Conservation (phyloP, 1,284 basidiomycete genomes). For the Pterulicium gracile region DNA sequence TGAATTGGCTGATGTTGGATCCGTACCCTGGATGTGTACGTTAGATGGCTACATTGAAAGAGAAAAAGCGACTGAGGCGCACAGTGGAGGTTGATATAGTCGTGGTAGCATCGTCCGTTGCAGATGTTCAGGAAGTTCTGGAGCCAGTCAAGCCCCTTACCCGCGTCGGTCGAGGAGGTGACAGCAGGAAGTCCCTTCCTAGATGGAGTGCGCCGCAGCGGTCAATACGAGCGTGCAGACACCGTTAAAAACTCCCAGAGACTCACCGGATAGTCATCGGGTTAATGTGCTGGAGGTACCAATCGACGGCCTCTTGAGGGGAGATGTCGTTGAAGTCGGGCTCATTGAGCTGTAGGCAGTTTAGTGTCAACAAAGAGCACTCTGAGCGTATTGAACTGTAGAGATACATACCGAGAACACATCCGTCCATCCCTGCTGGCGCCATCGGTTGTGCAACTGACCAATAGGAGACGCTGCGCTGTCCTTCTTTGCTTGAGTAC, state of each 20-base stretch:
- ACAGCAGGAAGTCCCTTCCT: slow-evolving; percentile 25
- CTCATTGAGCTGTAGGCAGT: slow-evolving; percentile 26
- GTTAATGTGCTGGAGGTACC: slow-evolving; percentile 25
- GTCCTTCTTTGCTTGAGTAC: neutral
- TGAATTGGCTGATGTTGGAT: slow-evolving; percentile 8
- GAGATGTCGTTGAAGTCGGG: slow-evolving; percentile 19
- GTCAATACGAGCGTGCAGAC: no score
- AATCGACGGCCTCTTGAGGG: slow-evolving; percentile 20
- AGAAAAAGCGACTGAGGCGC: no score
- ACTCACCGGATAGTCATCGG: slow-evolving; percentile 15
- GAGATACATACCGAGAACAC: neutral
- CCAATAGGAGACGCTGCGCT: neutral
- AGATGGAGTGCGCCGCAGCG: slow-evolving; percentile 12
- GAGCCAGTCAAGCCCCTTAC: slow-evolving; percentile 23
- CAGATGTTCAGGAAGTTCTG: slow-evolving; percentile 21
- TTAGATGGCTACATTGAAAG: no score
- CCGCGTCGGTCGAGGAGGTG: slow-evolving; percentile 16
- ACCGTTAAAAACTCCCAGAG: no score
- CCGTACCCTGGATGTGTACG: no score
- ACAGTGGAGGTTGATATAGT: slow-evolving; percentile 21
- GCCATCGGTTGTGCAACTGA: neutral
- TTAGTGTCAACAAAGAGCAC: no score
- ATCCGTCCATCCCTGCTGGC: neutral
- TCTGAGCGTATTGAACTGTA: no score
- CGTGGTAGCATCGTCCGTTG: slow-evolving; percentile 17